Base-by-base conservation (phyloP, 805 yeast species). In the Yarrowia divulgata region DNA sequence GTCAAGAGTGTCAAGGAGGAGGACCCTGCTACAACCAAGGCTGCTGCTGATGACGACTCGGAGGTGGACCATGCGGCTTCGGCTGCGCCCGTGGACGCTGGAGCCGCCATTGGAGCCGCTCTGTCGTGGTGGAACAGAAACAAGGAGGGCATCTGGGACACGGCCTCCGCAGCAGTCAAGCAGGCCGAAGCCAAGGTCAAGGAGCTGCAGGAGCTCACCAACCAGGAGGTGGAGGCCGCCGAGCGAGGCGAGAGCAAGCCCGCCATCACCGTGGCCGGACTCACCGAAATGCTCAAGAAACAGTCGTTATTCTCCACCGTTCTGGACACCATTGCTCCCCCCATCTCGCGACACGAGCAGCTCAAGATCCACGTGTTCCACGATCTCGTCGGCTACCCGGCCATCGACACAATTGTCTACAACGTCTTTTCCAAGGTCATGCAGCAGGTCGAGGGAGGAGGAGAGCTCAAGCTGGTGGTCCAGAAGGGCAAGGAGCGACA, bases 391-490 rank as follows among this genome's bases (percentile, higher is more conserved):
- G 84, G 84, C 29, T 81, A 79, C 72, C 80, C 82, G 4, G 74
- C 77, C 69, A 80, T 88, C 73, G 88, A 85, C 72, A 77, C 79
- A 40, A 78, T 85, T 68, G 83, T 86, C 14, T 80, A 81, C 73
- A 77, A 79, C 52, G 86, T 85, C 63, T 88, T 87, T 75, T 81
- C 81, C 72, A 78, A 81, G 58, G 89, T 87, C 29, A 85, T 87
- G 88, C 81, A 80, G 72, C 90, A 88, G 73, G 90, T 87, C n/a
- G 91, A 87, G 74, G 91, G 91, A 18, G 87, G 88, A 5, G 88
- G 89, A 46, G 84, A 83, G 54, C 81, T 87, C 48, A 79, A 82
- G 63, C 83, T 87, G 68, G 82, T 82, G 70, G 85, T 85, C 7
- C 84, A 81, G 70, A 80, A 81, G 73, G 84, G 84, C 50, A 74